These are phyloP conservation scores for Circinella umbellata DNA, from an alignment of 371 early-diverging fungal genomes.

Conservation along the genomic window DNA sequence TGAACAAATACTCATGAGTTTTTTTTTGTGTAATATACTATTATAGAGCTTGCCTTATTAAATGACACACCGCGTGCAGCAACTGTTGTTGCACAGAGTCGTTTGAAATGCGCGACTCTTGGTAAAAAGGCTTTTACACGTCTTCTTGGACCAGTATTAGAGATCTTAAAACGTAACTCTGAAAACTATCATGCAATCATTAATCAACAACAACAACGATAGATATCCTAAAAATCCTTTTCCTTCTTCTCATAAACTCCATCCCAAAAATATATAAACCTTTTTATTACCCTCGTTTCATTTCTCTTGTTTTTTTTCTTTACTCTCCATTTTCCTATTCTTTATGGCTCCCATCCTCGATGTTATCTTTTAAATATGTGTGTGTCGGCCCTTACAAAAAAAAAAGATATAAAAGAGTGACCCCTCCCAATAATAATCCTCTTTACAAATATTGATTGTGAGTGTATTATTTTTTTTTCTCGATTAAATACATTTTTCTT, in stretches of 20 bases:
- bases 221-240: not conserved
- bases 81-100: slow-evolving; percentile 82
- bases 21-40: not conserved
- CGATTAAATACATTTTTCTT: slow-evolving; percentile 1
- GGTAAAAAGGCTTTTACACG: slow-evolving; percentile 92
- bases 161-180: slow-evolving; percentile 87
- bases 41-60: slow-evolving; percentile 84
- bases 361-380: too few species aligned
- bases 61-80: slow-evolving; percentile 92
- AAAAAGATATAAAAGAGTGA: too few species aligned
- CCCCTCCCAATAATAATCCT: too few species aligned
- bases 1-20: not conserved
- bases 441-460: too few species aligned
- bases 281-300: not conserved
- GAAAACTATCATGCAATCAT: slow-evolving; percentile 67
- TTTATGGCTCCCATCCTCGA: too few species aligned
- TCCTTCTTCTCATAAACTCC: not conserved
- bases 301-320: not conserved
- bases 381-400: too few species aligned
- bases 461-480: not conserved
- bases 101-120: slow-evolving; percentile 88
- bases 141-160: slow-evolving; percentile 88
- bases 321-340: too few species aligned
- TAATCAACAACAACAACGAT: slow-evolving; percentile 27
- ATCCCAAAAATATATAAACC: too few species aligned